Percentiles rank a stretch among this genome's conserved stretches.
These are phyloP conservation scores for Camellia sinensis DNA, from an alignment of 148 eudicot genomes.

Conservation along the genomic window DNA sequence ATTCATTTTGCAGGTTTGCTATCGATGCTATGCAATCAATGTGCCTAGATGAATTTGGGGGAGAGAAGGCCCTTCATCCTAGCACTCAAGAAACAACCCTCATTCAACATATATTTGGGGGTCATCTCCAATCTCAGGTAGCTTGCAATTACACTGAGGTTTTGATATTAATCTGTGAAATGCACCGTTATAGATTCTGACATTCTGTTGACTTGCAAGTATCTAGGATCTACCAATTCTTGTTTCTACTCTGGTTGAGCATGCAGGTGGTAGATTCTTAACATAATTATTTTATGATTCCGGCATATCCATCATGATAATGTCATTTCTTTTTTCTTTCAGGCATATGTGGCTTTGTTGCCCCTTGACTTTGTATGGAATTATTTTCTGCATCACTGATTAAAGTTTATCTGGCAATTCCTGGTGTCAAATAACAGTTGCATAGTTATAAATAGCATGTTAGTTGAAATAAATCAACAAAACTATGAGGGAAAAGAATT, in stretches of 20 bases:
- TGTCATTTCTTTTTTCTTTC: not conserved
- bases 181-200: not conserved
- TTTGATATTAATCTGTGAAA: not conserved
- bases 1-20: constrained; percentile 57
- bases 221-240: not conserved
- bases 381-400: not conserved
- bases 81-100: constrained; percentile 84
- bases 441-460: not conserved
- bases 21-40: constrained; percentile 92
- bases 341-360: not conserved
- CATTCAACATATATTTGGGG: constrained; percentile 92
- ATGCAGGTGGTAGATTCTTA: not conserved
- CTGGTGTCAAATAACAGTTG: not conserved
- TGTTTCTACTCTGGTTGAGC: not conserved
- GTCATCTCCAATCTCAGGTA: constrained; percentile 96
- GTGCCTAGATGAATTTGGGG: constrained; percentile 90
- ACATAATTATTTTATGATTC: not conserved
- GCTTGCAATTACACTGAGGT: not conserved
- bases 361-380: not conserved
- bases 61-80: constrained; percentile 70
- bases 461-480: not conserved
- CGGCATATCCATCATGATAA: not conserved
- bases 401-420: not conserved
- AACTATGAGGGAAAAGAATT: not conserved
- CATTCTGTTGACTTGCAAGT: not conserved